Evolutionary conservation across 2,329 filamentous ascomycete genomes (phyloP).

Genomic region (Cadophora luteo-olivacea): DNA sequence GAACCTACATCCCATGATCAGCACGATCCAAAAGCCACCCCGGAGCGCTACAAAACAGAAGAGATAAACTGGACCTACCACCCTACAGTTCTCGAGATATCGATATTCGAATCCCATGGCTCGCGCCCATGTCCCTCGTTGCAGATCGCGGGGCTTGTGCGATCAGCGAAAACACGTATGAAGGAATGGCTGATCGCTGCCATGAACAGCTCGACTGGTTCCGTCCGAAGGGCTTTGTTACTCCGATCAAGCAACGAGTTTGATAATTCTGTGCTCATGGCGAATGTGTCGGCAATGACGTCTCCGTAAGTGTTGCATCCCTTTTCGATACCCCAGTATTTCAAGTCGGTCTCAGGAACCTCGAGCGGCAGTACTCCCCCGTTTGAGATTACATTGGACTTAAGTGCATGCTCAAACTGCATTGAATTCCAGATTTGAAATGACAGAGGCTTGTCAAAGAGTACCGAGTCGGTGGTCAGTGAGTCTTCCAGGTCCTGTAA

Average conservation of each 20-base stretch:
- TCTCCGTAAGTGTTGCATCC: neutral
- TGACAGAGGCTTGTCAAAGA: neutral
- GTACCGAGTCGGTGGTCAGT: neutral
- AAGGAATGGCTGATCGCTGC: constrained; percentile 48
- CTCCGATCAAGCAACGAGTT: neutral
- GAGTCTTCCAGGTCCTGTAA: constrained; percentile 46
- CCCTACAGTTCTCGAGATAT: constrained; percentile 51
- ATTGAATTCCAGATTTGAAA: neutral
- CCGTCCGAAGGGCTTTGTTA: constrained; percentile 41
- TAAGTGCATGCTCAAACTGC: neutral
- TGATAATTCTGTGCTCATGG: neutral
- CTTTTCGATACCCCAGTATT: neutral
- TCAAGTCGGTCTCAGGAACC: neutral
- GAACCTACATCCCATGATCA: neutral
- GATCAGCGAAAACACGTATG: constrained; percentile 44
- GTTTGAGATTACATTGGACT: neutral
- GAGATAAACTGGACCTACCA: constrained; percentile 46
- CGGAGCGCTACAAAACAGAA: neutral
- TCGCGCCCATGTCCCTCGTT: constrained; percentile 53
- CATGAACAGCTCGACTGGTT: constrained; percentile 50
- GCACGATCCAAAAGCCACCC: neutral
- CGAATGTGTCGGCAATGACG: neutral
- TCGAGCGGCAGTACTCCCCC: neutral
- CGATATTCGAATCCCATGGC: constrained; percentile 42
- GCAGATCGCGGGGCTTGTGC: constrained; percentile 47